These are phyloP conservation scores for Pelagophyceae sp. DNA, from an alignment of 352 stramenopile species.

Conservation along the genomic window DNA sequence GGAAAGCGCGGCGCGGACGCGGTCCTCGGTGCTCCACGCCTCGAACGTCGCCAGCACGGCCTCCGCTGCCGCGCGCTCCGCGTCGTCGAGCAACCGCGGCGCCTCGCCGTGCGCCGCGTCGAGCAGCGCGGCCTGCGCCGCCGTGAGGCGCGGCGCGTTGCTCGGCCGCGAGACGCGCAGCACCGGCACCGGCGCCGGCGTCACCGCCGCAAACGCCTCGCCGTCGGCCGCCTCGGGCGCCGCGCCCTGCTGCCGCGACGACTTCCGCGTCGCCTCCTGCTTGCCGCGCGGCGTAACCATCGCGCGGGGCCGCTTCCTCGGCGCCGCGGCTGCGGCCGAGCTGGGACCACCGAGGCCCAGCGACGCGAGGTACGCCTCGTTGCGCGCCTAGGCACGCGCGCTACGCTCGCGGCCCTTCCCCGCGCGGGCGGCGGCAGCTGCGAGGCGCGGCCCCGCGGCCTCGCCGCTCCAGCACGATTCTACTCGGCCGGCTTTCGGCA, in stretches of 20 bases:
- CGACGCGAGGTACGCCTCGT: neutral
- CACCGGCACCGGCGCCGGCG: neutral
- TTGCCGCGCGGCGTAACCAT: neutral
- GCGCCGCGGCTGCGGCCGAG: neutral
- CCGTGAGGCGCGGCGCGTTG: neutral
- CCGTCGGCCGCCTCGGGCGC: neutral
- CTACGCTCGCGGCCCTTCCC: too few relatives aligned
- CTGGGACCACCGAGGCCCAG: neutral
- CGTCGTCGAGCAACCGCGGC: neutral
- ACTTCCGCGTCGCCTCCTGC: neutral
- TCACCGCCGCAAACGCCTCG: neutral
- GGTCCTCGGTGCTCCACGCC: neutral
- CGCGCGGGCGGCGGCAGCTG: too few relatives aligned
- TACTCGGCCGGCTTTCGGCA: too few relatives aligned
- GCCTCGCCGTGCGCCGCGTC: neutral
- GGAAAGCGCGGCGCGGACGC: neutral
- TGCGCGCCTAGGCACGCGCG: too few relatives aligned
- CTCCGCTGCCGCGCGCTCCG: neutral
- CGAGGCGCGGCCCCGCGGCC: too few relatives aligned
- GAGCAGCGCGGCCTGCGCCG: neutral
- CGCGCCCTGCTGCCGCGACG: neutral
- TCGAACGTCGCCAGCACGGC: neutral
- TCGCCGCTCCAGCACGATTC: too few relatives aligned
- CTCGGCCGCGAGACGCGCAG: neutral
- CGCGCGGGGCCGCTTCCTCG: neutral